phyloP scores from a whole-genome alignment of 2,329 filamentous ascomycete genomes.

The Trichoderma cornu-damae region DNA sequence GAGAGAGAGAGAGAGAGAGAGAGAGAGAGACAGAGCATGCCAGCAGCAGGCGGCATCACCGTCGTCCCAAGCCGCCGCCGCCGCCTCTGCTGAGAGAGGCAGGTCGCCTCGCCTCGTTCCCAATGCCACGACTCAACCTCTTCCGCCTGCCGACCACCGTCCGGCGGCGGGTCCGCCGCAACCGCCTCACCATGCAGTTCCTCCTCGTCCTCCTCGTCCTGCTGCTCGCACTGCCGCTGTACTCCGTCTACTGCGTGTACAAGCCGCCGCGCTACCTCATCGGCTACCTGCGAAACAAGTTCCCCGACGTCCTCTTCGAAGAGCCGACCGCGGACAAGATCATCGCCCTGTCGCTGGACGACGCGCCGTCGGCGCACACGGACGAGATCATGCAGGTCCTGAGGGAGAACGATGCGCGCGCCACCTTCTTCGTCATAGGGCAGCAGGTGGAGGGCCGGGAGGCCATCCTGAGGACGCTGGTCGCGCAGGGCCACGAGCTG shows the following conservation, averaged over 20 bases:
- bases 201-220: conserved; percentile 35
- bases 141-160: conserved; percentile 53
- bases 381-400: conserved; percentile 63
- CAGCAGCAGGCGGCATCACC: conserved; percentile 8
- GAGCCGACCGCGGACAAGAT: conserved; percentile 53
- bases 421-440: conserved; percentile 88
- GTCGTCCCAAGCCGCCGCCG: conserved; percentile 4
- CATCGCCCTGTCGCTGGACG: conserved; percentile 81
- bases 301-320: conserved; percentile 77
- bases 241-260: conserved; percentile 65
- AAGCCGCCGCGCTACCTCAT: conserved; percentile 72
- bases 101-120: not conserved
- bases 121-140: conserved; percentile 41
- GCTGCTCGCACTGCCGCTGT: conserved; percentile 37
- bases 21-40: conserved; percentile 3
- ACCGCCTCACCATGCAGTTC: conserved; percentile 52
- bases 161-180: conserved; percentile 53
- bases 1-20: not conserved
- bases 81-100: conserved; percentile 2
- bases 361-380: conserved; percentile 72
- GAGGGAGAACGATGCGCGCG: conserved; percentile 59
- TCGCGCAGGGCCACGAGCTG: conserved; percentile 63
- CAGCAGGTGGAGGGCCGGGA: conserved; percentile 60
- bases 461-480: conserved; percentile 50
- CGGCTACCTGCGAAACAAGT: conserved; percentile 61